Evolutionary conservation across 768 basidiomycete species (phyloP).

Genomic region (Lactarius vividus): DNA sequence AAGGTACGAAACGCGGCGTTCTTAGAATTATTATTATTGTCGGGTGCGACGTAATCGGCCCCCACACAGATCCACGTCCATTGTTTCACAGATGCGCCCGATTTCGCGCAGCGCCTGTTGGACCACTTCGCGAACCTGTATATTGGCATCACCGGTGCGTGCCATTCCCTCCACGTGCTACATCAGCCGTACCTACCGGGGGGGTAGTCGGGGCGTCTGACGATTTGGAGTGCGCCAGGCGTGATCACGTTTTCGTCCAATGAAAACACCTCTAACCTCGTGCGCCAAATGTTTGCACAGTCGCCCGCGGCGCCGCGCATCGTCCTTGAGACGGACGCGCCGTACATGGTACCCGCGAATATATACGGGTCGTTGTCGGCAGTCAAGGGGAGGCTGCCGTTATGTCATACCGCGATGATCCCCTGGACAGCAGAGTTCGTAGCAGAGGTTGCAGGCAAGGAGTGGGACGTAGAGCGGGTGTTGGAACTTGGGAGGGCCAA

Average conservation of each 20-base stretch:
- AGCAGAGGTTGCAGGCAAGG: constrained; percentile 43
- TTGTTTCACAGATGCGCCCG: constrained; percentile 83
- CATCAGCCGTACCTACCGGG: neutral
- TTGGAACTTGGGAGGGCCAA: constrained; percentile 64
- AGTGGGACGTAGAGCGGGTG: constrained; percentile 55
- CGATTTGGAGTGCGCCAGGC: constrained; percentile 38
- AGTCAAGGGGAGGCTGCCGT: constrained; percentile 58
- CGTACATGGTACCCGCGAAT: constrained; percentile 81
- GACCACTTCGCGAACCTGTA: constrained; percentile 77
- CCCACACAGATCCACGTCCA: constrained; percentile 73
- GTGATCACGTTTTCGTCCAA: constrained; percentile 82
- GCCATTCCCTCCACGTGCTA: neutral
- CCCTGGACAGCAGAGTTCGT: constrained; percentile 84
- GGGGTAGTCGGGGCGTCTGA: neutral
- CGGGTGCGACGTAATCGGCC: neutral
- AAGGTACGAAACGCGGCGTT: constrained; percentile 40
- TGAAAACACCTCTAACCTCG: constrained; percentile 61
- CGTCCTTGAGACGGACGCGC: constrained; percentile 83
- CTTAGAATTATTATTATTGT: too few relatives aligned
- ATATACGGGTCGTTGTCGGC: constrained; percentile 55
- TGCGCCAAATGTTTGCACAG: constrained; percentile 43
- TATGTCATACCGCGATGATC: constrained; percentile 79
- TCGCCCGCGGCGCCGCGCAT: constrained; percentile 33
- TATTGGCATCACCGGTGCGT: constrained; percentile 75
- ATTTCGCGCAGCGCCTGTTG: constrained; percentile 66